phyloP scores from a whole-genome alignment of 495 filamentous ascomycete genomes.

The Gamarada debralockiae region DNA sequence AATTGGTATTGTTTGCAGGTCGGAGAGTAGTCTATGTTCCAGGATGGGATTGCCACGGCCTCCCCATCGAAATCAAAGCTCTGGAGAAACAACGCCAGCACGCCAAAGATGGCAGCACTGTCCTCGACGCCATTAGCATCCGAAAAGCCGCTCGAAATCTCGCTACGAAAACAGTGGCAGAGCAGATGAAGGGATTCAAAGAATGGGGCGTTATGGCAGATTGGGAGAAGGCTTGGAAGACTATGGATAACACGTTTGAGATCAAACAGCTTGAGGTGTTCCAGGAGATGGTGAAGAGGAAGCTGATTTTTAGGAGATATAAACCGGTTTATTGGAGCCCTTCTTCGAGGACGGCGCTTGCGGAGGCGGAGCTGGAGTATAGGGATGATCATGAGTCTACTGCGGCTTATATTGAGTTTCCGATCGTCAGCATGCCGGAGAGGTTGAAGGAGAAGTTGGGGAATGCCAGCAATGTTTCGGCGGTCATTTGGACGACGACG shows the following conservation, averaged over 20 bases:
- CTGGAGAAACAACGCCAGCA: constrained; percentile 49
- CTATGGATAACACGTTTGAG: constrained; percentile 88
- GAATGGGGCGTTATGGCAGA: constrained; percentile 89
- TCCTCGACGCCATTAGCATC: constrained; percentile 46
- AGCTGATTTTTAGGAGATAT: constrained; percentile 79
- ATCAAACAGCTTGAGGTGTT: constrained; percentile 83
- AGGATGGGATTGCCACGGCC: constrained; percentile 97
- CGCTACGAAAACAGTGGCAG: constrained; percentile 66
- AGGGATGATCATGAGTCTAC: constrained; percentile 76
- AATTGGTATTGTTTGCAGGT: constrained; percentile 9
- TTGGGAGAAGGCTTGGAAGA: constrained; percentile 89
- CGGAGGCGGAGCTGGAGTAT: constrained; percentile 96
- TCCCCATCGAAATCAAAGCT: constrained; percentile 98
- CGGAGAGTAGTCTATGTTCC: constrained; percentile 74
- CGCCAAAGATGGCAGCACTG: constrained; percentile 37
- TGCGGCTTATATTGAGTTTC: constrained; percentile 80
- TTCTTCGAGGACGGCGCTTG: constrained; percentile 83
- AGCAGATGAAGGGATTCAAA: constrained; percentile 79
- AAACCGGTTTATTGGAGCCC: constrained; percentile 98
- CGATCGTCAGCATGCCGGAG: constrained; percentile 51
- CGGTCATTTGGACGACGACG: constrained; percentile 94
- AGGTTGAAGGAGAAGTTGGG: constrained; percentile 32
- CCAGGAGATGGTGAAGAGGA: constrained; percentile 75
- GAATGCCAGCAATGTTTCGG: constrained; percentile 48
- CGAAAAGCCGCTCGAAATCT: constrained; percentile 70